phyloP scores from a whole-genome alignment of 2,329 filamentous ascomycete species.

The Lachnellula hyalina region DNA sequence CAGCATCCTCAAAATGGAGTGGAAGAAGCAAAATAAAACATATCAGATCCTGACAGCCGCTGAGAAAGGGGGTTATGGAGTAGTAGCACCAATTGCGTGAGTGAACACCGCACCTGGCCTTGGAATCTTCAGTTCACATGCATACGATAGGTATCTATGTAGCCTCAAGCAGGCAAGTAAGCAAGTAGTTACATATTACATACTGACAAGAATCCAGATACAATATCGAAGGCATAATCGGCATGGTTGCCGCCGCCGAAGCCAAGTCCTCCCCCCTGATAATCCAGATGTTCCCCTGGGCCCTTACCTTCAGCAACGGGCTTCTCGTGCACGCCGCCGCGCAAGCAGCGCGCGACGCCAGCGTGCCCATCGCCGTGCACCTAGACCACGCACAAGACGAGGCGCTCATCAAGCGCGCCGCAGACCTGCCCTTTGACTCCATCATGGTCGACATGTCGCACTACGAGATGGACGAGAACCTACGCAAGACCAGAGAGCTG shows the following conservation, averaged over 20 bases:
- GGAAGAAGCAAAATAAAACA: too few relatives aligned
- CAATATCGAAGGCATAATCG: conserved; percentile 65
- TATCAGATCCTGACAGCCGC: too few relatives aligned
- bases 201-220: conserved; percentile 35
- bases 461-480: conserved; percentile 65
- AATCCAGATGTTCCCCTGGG: conserved; percentile 69
- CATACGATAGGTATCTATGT: too few relatives aligned
- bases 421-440: conserved; percentile 57
- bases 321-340: conserved; percentile 51
- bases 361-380: conserved; percentile 57
- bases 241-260: conserved; percentile 61
- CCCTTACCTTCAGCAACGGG: conserved; percentile 53
- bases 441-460: conserved; percentile 79
- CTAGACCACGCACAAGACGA: conserved; percentile 62
- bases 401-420: conserved; percentile 51
- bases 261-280: conserved; percentile 57
- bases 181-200: too few relatives aligned
- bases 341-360: conserved; percentile 47
- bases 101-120: too few relatives aligned
- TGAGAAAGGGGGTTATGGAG: too few relatives aligned
- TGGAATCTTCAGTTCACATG: too few relatives aligned
- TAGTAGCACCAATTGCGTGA: too few relatives aligned
- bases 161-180: too few relatives aligned
- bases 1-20: too few relatives aligned
- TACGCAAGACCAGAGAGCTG: conserved; percentile 60